A percentile compares a stretch with the other conserved stretches of the same genome.
Evolutionary conservation across 2,329 filamentous ascomycete species (phyloP).

Genomic region (Stromatinia cepivora): DNA sequence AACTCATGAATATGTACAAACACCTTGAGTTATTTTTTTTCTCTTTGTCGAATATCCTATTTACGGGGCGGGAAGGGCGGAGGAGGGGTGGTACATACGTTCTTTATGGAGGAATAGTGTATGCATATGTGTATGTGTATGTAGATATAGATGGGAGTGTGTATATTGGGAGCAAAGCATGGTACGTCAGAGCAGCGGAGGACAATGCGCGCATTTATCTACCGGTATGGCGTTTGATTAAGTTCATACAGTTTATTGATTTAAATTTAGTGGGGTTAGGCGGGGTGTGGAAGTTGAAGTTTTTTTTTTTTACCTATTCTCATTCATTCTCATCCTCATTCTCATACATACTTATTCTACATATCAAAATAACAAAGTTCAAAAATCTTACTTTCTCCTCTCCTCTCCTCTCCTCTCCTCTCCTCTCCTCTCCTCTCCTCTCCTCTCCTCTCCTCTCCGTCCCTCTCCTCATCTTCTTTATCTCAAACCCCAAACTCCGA

Average conservation of each 20-base stretch:
- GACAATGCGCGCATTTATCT: background rate
- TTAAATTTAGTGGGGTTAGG: background rate
- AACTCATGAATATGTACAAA: conserved; percentile 16
- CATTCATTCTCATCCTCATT: background rate
- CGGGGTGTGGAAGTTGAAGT: background rate
- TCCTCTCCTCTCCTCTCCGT: background rate
- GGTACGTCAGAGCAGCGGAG: background rate
- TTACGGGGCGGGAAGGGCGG: background rate
- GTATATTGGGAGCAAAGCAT: too few species aligned
- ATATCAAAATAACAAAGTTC: background rate
- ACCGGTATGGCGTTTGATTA: background rate
- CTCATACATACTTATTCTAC: background rate
- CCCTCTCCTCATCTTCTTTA: too few species aligned
- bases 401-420: background rate
- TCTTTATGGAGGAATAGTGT: background rate
- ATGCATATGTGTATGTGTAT: background rate
- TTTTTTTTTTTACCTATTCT: too few species aligned
- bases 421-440: background rate
- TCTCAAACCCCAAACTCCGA: too few species aligned
- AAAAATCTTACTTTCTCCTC: background rate
- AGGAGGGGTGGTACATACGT: background rate
- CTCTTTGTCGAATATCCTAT: background rate
- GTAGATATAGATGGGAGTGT: background rate
- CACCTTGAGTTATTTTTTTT: background rate
- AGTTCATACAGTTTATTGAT: background rate